Evolutionary conservation across 1,139 yeast genomes (phyloP), one percentile per base, ranked within the genome.

Genomic region (Kurtzmaniella quercitrusa): DNA sequence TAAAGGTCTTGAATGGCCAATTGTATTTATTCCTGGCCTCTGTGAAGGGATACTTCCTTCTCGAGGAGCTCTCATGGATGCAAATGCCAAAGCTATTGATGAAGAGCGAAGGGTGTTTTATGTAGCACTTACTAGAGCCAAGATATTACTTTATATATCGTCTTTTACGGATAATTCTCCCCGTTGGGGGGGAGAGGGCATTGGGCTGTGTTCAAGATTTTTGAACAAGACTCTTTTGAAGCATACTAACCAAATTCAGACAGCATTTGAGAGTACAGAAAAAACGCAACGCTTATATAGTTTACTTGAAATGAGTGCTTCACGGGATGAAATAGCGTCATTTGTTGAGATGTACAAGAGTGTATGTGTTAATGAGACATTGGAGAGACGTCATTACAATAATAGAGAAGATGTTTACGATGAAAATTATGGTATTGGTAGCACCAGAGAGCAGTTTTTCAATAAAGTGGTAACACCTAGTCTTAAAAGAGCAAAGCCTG

Each of bases 1-100:
- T 1, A 93, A 93, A 58, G 98, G 98, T 1, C 68, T 90, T 4
- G 98, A 93, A 60, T 93, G 98, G 98, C 93, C 95, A 0, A 78
- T 86, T 5, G 97, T 93, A 0, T 87, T 89, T 57, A 76, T 89
- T 11, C 91, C 95, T 0, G 83, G 85, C 0, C 64, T 85, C 23
- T 69, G 78, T 14, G 87, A 84, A 41, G 81, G 81, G 1, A 57
- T 72, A 7, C 63, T 82, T n/a, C 90, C 89, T 21, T 77, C 73
- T 38, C 58, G 59, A 29, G 69, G 68, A 58, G 75, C 72, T 21
- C 51, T 54, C 14, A 63, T 55, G 39, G 63, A 63, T 2, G 66
- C 64, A 1, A 59, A 58, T 2, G 62, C 56, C 2, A 59, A 54
- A 5, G 63, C 66, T 0, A 51, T 79, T 3, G 75, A 83, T 51